These are phyloP conservation scores for Hygrocybe coccinea DNA, from an alignment of 768 basidiomycete genomes.

Conservation along the genomic window DNA sequence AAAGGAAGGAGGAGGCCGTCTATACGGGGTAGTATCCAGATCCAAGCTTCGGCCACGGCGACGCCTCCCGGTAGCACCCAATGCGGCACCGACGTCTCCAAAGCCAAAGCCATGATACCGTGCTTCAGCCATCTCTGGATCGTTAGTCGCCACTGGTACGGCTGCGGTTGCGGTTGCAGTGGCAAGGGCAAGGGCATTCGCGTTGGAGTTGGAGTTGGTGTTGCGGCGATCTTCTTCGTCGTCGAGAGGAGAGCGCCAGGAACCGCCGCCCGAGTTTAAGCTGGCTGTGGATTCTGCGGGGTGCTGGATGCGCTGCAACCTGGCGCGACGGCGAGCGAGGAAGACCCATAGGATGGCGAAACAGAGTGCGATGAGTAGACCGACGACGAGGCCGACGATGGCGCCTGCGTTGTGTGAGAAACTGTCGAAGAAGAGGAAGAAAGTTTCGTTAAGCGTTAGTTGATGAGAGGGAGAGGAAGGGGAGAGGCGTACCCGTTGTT, in stretches of 20 bases:
- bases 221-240: background rate
- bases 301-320: background rate
- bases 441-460: background rate
- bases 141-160: background rate
- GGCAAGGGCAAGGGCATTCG: background rate
- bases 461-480: no score
- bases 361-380: background rate
- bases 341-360: background rate
- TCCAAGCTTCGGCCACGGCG: no score
- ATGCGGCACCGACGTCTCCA: background rate
- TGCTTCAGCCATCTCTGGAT: background rate
- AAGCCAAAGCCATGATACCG: background rate
- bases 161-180: background rate
- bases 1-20: background rate
- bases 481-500: no score
- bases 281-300: background rate
- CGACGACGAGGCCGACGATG: background rate
- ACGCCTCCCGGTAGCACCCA: background rate
- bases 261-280: background rate
- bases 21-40: background rate
- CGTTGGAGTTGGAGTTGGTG: background rate
- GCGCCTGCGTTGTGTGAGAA: constrained; percentile 1
- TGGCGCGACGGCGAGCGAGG: background rate
- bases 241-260: background rate
- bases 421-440: background rate